Evolutionary conservation across 768 basidiomycete species (phyloP).

Genomic region (Suillus subluteus): DNA sequence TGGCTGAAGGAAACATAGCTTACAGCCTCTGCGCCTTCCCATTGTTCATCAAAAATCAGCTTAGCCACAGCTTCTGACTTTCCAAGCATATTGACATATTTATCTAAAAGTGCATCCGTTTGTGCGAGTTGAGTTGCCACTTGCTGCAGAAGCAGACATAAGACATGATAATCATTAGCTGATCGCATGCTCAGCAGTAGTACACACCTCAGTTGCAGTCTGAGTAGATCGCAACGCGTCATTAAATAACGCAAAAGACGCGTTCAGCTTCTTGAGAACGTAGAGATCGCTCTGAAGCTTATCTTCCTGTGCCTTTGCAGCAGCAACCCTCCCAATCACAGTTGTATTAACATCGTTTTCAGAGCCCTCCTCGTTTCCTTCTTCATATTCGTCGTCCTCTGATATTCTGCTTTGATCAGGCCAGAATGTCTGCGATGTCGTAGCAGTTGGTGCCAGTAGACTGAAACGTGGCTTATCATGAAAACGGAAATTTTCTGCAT

Average conservation of each 20-base stretch:
- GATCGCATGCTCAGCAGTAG: not conserved
- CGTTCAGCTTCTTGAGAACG: conserved; percentile 72
- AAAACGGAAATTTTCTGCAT: conserved; percentile 12
- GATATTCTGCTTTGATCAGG: conserved; percentile 29
- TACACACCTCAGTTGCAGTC: conserved; percentile 70
- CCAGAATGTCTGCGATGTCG: conserved; percentile 16
- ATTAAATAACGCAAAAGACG: conserved; percentile 67
- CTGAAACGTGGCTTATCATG: conserved; percentile 38
- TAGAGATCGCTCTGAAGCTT: conserved; percentile 76
- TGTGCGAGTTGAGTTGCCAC: conserved; percentile 68
- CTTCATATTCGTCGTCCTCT: conserved; percentile 29
- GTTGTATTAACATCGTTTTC: conserved; percentile 21
- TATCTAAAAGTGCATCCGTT: conserved; percentile 74
- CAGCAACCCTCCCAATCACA: conserved; percentile 26
- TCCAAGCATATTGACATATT: conserved; percentile 70
- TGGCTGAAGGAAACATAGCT: conserved; percentile 27
- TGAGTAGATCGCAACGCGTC: conserved; percentile 67
- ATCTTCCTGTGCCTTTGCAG: conserved; percentile 58
- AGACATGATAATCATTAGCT: not conserved
- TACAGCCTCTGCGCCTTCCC: conserved; percentile 76
- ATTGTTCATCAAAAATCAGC: conserved; percentile 76
- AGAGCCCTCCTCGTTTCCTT: conserved; percentile 14
- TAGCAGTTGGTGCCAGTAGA: conserved; percentile 34
- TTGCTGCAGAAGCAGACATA: conserved; percentile 43
- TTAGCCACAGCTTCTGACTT: conserved; percentile 71